phyloP scores from a whole-genome alignment of 192 early-diverging fungal genomes.

The Phlyctochytrium arcticum region DNA sequence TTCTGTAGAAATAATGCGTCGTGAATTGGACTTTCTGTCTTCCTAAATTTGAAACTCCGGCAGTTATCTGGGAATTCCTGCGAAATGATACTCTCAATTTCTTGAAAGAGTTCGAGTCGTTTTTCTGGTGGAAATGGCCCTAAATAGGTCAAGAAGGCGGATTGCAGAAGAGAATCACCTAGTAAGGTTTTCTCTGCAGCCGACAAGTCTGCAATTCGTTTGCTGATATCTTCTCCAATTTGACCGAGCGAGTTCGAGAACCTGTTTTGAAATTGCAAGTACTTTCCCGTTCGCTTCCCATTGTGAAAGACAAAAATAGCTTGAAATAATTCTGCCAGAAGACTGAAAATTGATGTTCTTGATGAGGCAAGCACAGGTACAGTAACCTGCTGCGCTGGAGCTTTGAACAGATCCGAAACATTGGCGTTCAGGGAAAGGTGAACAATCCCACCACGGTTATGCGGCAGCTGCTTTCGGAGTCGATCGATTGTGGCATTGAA shows the following conservation, averaged over 20 bases:
- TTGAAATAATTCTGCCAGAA: slow-evolving; percentile 9
- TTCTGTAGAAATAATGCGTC: neutral
- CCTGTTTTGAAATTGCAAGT: slow-evolving; percentile 9
- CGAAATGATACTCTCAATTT: neutral
- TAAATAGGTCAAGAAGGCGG: neutral
- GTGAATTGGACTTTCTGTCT: neutral
- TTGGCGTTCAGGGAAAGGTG: neutral
- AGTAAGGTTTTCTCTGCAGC: neutral
- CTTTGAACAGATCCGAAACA: neutral
- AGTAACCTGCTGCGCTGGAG: too few species aligned
- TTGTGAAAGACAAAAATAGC: slow-evolving; percentile 4
- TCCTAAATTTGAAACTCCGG: neutral
- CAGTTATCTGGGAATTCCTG: neutral
- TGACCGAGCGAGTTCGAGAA: slow-evolving; percentile 1
- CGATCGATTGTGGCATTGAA: neutral
- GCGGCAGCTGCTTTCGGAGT: neutral
- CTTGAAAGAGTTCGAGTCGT: neutral
- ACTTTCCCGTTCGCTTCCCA: slow-evolving; percentile 11
- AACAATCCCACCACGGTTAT: neutral
- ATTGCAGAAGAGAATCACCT: neutral
- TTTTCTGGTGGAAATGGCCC: neutral
- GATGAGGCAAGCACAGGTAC: neutral
- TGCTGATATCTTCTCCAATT: neutral
- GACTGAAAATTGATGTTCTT: neutral
- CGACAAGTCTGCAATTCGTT: neutral